Conservation (phyloP, 257 asterid species). For the Plectranthus barbatus region DNA sequence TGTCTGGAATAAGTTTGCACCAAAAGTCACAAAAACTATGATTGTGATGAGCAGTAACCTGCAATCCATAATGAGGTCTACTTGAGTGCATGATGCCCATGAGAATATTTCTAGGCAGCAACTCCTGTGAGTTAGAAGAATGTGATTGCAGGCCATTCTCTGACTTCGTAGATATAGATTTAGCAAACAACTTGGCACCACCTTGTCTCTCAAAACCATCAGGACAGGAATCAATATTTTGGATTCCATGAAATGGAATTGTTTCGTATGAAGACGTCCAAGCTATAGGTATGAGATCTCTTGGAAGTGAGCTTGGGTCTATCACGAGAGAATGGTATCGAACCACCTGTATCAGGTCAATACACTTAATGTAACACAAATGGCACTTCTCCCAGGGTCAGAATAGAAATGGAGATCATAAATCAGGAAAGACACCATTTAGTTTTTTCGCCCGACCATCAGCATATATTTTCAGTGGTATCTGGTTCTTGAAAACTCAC, state of each 20-base stretch:
- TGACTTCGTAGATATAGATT: conserved; percentile 23
- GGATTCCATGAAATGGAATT: conserved; percentile 44
- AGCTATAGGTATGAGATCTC: conserved; percentile 86
- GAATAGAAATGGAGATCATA: background rate
- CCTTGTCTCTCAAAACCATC: conserved; percentile 35
- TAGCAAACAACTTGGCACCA: conserved; percentile 15
- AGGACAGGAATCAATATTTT: conserved; percentile 20
- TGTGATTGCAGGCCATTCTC: conserved; percentile 24
- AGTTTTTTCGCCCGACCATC: background rate
- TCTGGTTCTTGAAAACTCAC: conserved; percentile 26
- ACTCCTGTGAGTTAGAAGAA: conserved; percentile 27
- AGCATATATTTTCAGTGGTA: background rate
- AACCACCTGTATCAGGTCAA: conserved; percentile 60
- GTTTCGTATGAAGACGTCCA: conserved; percentile 72
- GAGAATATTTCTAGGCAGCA: conserved; percentile 42
- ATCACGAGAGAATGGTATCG: conserved; percentile 92
- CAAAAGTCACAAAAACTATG: background rate
- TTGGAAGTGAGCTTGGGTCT: conserved; percentile 76
- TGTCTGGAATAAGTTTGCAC: background rate
- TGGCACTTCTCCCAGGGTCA: background rate
- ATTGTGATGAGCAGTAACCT: conserved; percentile 39
- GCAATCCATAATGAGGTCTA: conserved; percentile 93
- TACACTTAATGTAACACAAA: background rate
- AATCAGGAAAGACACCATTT: conserved; percentile 34
- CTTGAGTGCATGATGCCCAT: conserved; percentile 94